These are phyloP conservation scores for Sporothrix pseudoabietina DNA, from an alignment of 2,329 filamentous ascomycete genomes.

Conservation along the genomic window DNA sequence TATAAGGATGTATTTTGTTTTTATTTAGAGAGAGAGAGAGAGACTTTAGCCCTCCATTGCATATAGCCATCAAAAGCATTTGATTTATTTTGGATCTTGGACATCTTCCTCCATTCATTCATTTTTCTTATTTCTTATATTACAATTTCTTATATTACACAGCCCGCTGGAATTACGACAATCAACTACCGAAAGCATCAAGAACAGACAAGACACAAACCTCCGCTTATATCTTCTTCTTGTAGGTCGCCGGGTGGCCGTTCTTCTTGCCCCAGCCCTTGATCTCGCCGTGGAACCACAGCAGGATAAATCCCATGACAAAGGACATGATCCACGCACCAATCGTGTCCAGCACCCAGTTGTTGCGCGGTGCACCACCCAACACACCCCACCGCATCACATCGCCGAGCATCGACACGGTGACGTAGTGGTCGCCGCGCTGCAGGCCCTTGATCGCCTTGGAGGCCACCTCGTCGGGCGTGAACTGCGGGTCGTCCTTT, in stretches of 20 bases:
- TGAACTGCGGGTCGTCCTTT: conserved; percentile 77
- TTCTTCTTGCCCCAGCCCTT: conserved; percentile 58
- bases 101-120: not conserved
- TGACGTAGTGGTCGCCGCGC: conserved; percentile 75
- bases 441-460: conserved; percentile 74
- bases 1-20: not conserved
- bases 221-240: conserved; percentile 40
- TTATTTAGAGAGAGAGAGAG: not conserved
- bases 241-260: conserved; percentile 58
- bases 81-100: not conserved
- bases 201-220: not conserved
- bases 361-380: conserved; percentile 60
- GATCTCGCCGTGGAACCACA: conserved; percentile 61
- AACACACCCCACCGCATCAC: conserved; percentile 67
- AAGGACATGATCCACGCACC: conserved; percentile 56
- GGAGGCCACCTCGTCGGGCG: conserved; percentile 74
- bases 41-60: not conserved
- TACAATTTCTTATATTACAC: not conserved
- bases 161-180: not conserved
- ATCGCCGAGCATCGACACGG: conserved; percentile 71
- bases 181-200: not conserved
- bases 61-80: conserved; percentile 2
- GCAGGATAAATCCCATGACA: conserved; percentile 60
- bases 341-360: conserved; percentile 61
- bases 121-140: not conserved